Base-by-base conservation (phyloP, 2,329 filamentous ascomycete genomes). In the Aspergillus sp. region DNA sequence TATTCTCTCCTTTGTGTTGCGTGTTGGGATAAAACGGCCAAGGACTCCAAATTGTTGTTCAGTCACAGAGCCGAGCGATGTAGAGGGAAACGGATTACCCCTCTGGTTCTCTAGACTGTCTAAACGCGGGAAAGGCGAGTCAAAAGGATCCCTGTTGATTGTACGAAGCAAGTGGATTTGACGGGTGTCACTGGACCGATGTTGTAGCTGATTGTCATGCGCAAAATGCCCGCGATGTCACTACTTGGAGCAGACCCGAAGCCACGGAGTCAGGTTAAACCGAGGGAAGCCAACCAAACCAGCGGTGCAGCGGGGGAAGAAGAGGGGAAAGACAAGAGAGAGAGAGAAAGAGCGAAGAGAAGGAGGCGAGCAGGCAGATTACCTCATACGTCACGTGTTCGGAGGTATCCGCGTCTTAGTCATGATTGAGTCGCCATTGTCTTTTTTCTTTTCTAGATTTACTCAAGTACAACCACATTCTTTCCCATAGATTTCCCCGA, bases 381-480 rank as follows among this genome's bases (percentile, higher is more conserved):
- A 42, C 36, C 14, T 42, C 36, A 18, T 9, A 7, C 26, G 7
- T 9, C 26, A 29, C 26, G 32, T 14, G 32, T 2, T 9, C 36
- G 36, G 16, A n/a, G 36, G 2, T 2, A 16, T 29, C 26, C 7
- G 26, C 26, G 26, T 29, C 7, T 42, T 42, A 42, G 36, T 42
- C 36, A n/a, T 42, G 14, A 7, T 4, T 6, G 3, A 42, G 14
- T 42, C 36, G 6, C 5, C 36, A 14, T 36, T 4, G 14, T 1
- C 11, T 36, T 6, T 7, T 29, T 6, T 29, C 26, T 2, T 36
- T 11, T 36, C 12, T 11, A 36, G 32, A 1, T 36, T 14, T 36
- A 47, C 16, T 53, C 54, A 6, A 60, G 47, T 11, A 62, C 56
- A 24, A 63, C 50, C 20, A 59, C 61, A 59, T 63, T 63, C 52